Evolutionary conservation across 192 early-diverging fungal species (phyloP).

Genomic region (Obelidium mucronatum): DNA sequence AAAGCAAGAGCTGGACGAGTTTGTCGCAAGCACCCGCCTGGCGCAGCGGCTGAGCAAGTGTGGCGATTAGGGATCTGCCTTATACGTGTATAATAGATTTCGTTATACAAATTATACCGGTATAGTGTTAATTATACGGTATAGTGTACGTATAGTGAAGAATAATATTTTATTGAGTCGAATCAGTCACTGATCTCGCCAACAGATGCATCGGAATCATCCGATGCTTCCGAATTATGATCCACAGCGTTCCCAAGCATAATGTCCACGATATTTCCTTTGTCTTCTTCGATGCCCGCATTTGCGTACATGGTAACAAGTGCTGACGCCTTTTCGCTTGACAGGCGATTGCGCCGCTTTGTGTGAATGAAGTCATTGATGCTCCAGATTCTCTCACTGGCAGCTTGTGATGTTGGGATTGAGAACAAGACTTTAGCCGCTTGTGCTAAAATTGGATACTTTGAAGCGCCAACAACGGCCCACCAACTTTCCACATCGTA

Average conservation of each 20-base stretch:
- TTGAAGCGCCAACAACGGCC: neutral
- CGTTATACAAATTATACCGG: too few species aligned
- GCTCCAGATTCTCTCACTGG: slow-evolving; percentile 2
- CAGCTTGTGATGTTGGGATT: slow-evolving; percentile 14
- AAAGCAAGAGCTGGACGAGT: too few species aligned
- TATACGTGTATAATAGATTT: too few species aligned
- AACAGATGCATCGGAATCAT: too few species aligned
- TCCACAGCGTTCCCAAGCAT: neutral
- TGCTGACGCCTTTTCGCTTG: neutral
- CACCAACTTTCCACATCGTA: slow-evolving; percentile 4
- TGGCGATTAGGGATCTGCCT: neutral
- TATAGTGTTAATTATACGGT: neutral
- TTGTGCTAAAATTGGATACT: neutral
- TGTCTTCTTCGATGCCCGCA: neutral
- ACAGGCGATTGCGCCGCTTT: neutral
- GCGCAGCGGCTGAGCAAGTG: too few species aligned
- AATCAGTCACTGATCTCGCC: neutral
- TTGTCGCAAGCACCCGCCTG: too few species aligned
- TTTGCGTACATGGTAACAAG: slow-evolving; percentile 3
- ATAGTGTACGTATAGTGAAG: neutral
- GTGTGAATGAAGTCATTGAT: slow-evolving; percentile 11
- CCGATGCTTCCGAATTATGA: neutral
- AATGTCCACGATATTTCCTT: neutral
- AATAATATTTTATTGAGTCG: neutral
- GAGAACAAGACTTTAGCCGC: neutral